Evolutionary conservation across 176 grass and related monocot species (phyloP), one percentile per base, ranked within the genome.

Genomic region (Guadua angustifolia): DNA sequence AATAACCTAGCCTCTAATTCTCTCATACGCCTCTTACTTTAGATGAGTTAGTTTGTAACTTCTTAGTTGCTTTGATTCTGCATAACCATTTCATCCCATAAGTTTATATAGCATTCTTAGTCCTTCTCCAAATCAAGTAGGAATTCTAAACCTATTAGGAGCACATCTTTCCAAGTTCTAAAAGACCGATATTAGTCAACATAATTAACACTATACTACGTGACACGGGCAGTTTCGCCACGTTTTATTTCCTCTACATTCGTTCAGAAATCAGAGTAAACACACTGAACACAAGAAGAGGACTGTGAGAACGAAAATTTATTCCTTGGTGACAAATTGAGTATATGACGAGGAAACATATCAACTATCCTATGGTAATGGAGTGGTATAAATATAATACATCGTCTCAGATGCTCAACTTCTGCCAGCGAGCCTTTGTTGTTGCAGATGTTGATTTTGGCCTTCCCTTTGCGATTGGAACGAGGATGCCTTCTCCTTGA

Each of bases 401-500:
- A 81, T 35, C 6, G 15, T 4, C 33, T 77, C 19, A 36, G 43
- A 49, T 49, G 32, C 29, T 83, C 73, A 87, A 50, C 74, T 90
- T 87, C 84, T 90, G 88, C 91, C 85, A 86, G 89, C 79, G 75
- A 92, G 89, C 67, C 71, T 91, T 78, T 94, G 90, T 52, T 91
- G 95, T 71, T 95, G 86, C 74, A 90, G 67, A 15, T 91, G 88
- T 24, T 91, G 88, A n/a, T 46, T 82, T 78, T 82, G 89, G 35
- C 46, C 56, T 84, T 86, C 84, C 42, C 82, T 58, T 55, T 94
- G 89, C 0, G 79, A 82, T 57, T 83, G 89, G 87, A 95, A 85
- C 8, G 83, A 73, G 0, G 83, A 88, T 0, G 92, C 97, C 86
- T 92, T 99, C 84, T 92, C 84, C 84, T 99, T 99, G 19, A 99